Evolutionary conservation across 768 basidiomycete genomes (phyloP).

Genomic region (Pholiota microspora): DNA sequence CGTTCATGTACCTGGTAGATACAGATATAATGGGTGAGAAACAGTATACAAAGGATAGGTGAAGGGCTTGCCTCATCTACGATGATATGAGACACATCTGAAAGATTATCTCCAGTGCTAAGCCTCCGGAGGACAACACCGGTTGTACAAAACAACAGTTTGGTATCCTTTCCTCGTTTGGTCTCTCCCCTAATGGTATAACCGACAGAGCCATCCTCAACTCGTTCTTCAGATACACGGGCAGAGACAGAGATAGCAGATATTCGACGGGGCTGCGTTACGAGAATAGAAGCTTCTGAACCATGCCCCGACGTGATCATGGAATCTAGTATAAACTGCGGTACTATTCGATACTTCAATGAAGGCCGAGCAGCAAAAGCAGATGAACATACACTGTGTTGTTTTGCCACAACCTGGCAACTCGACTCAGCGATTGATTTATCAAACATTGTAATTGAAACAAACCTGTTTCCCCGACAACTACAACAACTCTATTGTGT

Average conservation of each 20-base stretch:
- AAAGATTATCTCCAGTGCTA: constrained; percentile 67
- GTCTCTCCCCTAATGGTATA: constrained; percentile 90
- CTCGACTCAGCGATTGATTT: neutral
- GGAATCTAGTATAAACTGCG: constrained; percentile 87
- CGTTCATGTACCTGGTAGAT: constrained; percentile 97
- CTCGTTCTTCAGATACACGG: constrained; percentile 80
- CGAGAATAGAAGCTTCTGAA: constrained; percentile 67
- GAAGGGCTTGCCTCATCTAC: constrained; percentile 79
- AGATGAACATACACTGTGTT: constrained; percentile 60
- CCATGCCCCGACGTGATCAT: constrained; percentile 64
- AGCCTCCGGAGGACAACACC: constrained; percentile 86
- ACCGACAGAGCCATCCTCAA: constrained; percentile 76
- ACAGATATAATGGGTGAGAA: neutral
- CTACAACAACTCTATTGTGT: constrained; percentile 66
- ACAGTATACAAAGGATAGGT: neutral
- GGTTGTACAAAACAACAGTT: constrained; percentile 88
- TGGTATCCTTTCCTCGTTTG: constrained; percentile 62
- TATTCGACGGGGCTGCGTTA: constrained; percentile 89
- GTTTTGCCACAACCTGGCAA: constrained; percentile 82
- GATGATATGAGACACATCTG: constrained; percentile 77
- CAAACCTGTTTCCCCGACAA: constrained; percentile 88
- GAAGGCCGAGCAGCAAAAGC: neutral
- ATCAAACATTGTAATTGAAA: neutral
- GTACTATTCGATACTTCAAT: constrained; percentile 45
- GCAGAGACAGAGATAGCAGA: constrained; percentile 88